phyloP scores from a whole-genome alignment of 495 filamentous ascomycete species.

The Lophiotrema nucula region DNA sequence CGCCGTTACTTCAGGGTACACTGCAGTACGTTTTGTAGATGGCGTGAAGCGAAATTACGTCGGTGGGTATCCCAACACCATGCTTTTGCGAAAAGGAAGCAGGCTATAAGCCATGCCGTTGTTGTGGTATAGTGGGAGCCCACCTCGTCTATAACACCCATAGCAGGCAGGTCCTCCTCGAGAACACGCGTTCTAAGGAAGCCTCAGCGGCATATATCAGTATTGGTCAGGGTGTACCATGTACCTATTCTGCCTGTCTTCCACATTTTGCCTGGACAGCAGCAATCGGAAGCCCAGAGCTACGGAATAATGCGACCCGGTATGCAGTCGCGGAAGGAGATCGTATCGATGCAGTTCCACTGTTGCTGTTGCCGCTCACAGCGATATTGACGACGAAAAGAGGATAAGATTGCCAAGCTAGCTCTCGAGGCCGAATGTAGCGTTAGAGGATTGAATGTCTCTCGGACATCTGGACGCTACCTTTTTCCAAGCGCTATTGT shows the following conservation, averaged over 20 bases:
- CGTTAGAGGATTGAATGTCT: not conserved
- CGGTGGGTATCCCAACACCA: not conserved
- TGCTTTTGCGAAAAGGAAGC: not conserved
- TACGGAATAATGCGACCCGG: conserved; percentile 18
- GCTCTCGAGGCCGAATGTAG: not conserved
- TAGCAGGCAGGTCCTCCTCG: conserved; percentile 9
- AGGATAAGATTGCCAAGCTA: too few species aligned
- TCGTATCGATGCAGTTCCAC: not conserved
- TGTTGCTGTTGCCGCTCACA: conserved; percentile 5
- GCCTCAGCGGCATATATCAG: conserved; percentile 18
- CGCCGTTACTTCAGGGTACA: conserved; percentile 32
- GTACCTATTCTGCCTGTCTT: conserved; percentile 23
- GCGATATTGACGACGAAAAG: not conserved
- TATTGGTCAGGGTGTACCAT: conserved; percentile 20
- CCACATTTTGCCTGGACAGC: conserved; percentile 20
- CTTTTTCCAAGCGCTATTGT: conserved; percentile 27
- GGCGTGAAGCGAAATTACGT: conserved; percentile 28
- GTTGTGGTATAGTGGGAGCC: not conserved
- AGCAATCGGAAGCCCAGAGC: conserved; percentile 16
- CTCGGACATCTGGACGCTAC: conserved; percentile 21
- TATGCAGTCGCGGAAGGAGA: conserved; percentile 21
- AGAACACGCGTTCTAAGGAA: conserved; percentile 27
- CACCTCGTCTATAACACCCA: conserved; percentile 8
- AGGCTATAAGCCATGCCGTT: not conserved
- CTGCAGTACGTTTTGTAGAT: conserved; percentile 29